phyloP scores from a whole-genome alignment of 441 rosid genomes.

The Syzygium malaccense region DNA sequence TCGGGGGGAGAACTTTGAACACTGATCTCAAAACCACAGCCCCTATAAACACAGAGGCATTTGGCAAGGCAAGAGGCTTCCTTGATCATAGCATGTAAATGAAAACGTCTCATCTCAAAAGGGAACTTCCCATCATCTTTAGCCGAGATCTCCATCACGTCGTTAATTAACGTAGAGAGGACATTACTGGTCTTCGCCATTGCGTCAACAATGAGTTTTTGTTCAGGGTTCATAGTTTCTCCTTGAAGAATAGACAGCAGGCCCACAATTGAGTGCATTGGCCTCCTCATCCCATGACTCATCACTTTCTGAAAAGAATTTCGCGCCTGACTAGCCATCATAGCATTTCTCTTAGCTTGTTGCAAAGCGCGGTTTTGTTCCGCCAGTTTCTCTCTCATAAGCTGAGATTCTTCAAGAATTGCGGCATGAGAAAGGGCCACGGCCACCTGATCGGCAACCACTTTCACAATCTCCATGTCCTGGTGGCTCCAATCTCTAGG shows the following conservation, averaged over 20 bases:
- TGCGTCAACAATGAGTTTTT: constrained; percentile 46
- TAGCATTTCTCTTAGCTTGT: constrained; percentile 52
- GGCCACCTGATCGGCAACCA: constrained; percentile 81
- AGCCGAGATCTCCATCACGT: constrained; percentile 51
- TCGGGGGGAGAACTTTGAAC: constrained; percentile 51
- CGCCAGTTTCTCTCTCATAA: constrained; percentile 55
- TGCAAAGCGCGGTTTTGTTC: constrained; percentile 54
- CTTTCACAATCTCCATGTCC: constrained; percentile 63
- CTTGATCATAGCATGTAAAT: constrained; percentile 52
- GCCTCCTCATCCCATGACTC: constrained; percentile 77
- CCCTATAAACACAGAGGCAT: constrained; percentile 49
- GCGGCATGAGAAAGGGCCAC: constrained; percentile 77
- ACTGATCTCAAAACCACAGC: constrained; percentile 44
- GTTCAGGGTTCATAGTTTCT: constrained; percentile 36
- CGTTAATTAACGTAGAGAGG: constrained; percentile 55
- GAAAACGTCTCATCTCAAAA: constrained; percentile 40
- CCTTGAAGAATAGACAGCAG: constrained; percentile 55
- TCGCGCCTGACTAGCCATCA: constrained; percentile 79
- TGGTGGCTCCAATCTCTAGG: constrained; percentile 44
- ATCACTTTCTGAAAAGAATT: constrained; percentile 71
- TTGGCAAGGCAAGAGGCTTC: constrained; percentile 66
- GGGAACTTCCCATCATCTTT: constrained; percentile 53
- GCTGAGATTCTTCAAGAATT: constrained; percentile 66
- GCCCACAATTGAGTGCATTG: constrained; percentile 69
- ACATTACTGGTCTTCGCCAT: constrained; percentile 47